Percentiles rank a stretch among this genome's conserved stretches.
These are phyloP conservation scores for Fusarium sarcochroum DNA, from an alignment of 2,329 filamentous ascomycete species.

Conservation along the genomic window DNA sequence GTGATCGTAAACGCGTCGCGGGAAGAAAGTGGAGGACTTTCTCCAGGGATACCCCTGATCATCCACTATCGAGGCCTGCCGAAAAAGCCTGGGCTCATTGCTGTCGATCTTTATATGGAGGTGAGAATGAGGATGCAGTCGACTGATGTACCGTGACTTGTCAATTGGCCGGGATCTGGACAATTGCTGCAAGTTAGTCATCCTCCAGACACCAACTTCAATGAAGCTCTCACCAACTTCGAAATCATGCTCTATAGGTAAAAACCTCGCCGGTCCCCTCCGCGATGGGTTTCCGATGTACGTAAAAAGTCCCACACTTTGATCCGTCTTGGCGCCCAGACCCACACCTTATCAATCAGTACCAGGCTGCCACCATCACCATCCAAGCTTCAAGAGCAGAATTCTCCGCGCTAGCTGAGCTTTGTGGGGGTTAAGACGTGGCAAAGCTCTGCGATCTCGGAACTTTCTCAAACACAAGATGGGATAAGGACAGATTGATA, in stretches of 20 bases:
- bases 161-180: conserved; percentile 1
- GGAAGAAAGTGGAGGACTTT: conserved; percentile 31
- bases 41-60: conserved; percentile 25
- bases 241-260: neutral
- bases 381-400: conserved; percentile 14
- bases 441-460: conserved; percentile 18
- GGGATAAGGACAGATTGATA: conserved; percentile 27
- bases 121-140: neutral
- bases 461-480: conserved; percentile 2
- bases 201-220: neutral
- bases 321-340: conserved; percentile 4
- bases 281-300: conserved; percentile 16
- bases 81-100: conserved; percentile 22
- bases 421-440: conserved; percentile 20
- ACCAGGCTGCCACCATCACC: conserved; percentile 36
- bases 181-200: neutral
- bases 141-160: neutral
- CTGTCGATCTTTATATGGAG: conserved; percentile 32
- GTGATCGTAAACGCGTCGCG: conserved; percentile 28
- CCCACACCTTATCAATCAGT: conserved; percentile 48
- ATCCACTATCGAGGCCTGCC: conserved; percentile 38
- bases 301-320: conserved; percentile 32
- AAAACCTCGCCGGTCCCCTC: conserved; percentile 17
- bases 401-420: conserved; percentile 26
- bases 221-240: conserved; percentile 5